Conservation (phyloP, 257 asterid genomes). For the Phtheirospermum japonicum region DNA sequence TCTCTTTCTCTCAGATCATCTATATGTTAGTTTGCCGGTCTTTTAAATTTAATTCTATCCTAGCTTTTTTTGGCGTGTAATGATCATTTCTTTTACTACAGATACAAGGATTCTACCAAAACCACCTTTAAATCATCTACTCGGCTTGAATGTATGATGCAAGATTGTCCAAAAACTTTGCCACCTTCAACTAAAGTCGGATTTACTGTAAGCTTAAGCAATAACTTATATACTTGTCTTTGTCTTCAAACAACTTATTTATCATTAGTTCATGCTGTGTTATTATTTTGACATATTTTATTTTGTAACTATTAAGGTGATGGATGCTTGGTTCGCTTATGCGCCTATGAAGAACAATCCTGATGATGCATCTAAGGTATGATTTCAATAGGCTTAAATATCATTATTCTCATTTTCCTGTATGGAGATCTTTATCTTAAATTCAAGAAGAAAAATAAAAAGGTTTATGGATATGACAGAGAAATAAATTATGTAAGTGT, state of each 20-base stretch:
- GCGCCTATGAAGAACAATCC: conserved; percentile 99
- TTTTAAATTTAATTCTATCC: not conserved
- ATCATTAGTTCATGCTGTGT: too few relatives aligned
- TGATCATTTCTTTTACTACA: conserved; percentile 29
- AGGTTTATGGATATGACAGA: too few relatives aligned
- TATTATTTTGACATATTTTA: conserved; percentile 1
- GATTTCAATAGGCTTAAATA: conserved; percentile 4
- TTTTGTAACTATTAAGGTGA: conserved; percentile 44
- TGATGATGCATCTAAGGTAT: conserved; percentile 99
- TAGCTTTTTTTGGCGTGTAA: conserved; percentile 18
- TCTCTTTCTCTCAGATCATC: conserved; percentile 23
- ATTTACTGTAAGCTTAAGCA: too few relatives aligned
- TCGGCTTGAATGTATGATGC: conserved; percentile 99
- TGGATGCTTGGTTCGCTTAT: conserved; percentile 96
- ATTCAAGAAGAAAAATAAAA: too few relatives aligned
- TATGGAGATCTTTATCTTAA: too few relatives aligned
- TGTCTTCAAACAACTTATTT: too few relatives aligned
- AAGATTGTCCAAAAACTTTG: conserved; percentile 94
- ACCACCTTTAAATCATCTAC: conserved; percentile 92
- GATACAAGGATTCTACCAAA: too few relatives aligned
- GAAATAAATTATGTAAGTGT: too few relatives aligned
- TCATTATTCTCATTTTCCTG: too few relatives aligned
- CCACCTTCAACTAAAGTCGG: conserved; percentile 88
- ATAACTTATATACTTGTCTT: too few relatives aligned
- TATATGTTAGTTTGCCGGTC: conserved; percentile 5